Conservation (phyloP, 75 land plant genomes). For the Picea glauca region DNA sequence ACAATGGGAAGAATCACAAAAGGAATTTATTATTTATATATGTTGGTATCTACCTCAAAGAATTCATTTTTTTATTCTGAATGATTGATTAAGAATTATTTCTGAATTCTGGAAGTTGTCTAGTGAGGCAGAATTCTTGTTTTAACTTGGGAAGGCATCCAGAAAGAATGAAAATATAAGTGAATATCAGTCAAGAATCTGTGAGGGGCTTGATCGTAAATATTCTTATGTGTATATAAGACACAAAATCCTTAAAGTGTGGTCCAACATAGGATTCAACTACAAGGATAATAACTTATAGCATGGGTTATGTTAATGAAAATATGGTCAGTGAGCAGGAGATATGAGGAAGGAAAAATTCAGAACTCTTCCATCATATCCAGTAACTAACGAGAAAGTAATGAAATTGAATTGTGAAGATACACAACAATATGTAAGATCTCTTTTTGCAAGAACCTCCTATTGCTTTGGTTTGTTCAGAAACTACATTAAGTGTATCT, state of each 20-base stretch:
- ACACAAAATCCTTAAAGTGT: not conserved
- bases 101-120: too few relatives aligned
- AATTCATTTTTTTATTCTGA: too few relatives aligned
- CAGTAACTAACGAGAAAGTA: not conserved
- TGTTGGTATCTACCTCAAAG: too few relatives aligned
- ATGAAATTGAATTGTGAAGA: not conserved
- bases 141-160: too few relatives aligned
- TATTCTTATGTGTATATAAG: not conserved
- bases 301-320: not conserved
- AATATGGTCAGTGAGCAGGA: too few relatives aligned
- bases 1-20: too few relatives aligned
- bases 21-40: too few relatives aligned
- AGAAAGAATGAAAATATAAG: too few relatives aligned
- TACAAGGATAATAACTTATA: not conserved
- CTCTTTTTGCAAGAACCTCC: conserved; percentile 28
- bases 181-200: too few relatives aligned
- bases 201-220: too few relatives aligned
- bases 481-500: conserved; percentile 58
- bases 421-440: not conserved
- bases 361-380: not conserved
- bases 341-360: not conserved
- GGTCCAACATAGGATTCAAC: not conserved
- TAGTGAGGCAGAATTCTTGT: too few relatives aligned
- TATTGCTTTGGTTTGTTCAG: conserved; percentile 75
- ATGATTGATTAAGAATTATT: not conserved